A percentile compares a stretch with the other conserved stretches of the same genome.
Conservation (phyloP, 2,329 filamentous ascomycete species). For the Tothia fuscella region DNA sequence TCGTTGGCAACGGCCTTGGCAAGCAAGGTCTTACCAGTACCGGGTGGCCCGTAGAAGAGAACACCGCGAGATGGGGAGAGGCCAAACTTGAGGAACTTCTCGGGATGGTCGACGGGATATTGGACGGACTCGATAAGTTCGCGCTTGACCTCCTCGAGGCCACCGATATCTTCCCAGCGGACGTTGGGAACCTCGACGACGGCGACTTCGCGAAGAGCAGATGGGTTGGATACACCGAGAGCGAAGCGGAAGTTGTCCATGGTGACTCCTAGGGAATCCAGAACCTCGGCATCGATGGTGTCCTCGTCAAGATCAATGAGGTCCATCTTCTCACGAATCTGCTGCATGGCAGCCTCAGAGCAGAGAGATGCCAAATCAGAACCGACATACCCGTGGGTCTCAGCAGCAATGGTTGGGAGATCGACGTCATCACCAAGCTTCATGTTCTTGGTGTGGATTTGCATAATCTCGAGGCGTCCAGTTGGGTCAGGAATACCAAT, state of each 20-base stretch:
- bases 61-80: slow-evolving; percentile 96
- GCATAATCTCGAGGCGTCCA: slow-evolving; percentile 94
- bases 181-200: slow-evolving; percentile 99
- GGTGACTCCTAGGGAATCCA: slow-evolving; percentile 94
- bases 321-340: slow-evolving; percentile 99
- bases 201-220: slow-evolving; percentile 93
- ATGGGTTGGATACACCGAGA: slow-evolving; percentile 95
- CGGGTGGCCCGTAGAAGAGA: slow-evolving; percentile 94
- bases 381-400: slow-evolving; percentile 98
- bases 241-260: slow-evolving; percentile 99
- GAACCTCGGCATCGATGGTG: slow-evolving; percentile 95
- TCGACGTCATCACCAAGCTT: slow-evolving; percentile 96
- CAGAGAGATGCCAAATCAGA: slow-evolving; percentile 97
- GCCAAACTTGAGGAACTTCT: slow-evolving; percentile 99
- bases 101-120: slow-evolving; percentile 97
- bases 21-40: slow-evolving; percentile 99
- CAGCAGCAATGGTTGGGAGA: slow-evolving; percentile 87
- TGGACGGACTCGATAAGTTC: slow-evolving; percentile 98
- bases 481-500: slow-evolving; percentile 97
- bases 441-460: slow-evolving; percentile 99
- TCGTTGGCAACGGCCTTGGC: slow-evolving; percentile 99
- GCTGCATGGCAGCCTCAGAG: slow-evolving; percentile 98
- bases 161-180: slow-evolving; percentile 99
- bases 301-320: slow-evolving; percentile 98
- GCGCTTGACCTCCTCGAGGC: slow-evolving; percentile 95